These are phyloP conservation scores for Mallotus japonicus DNA, from an alignment of 441 rosid species.

Conservation along the genomic window DNA sequence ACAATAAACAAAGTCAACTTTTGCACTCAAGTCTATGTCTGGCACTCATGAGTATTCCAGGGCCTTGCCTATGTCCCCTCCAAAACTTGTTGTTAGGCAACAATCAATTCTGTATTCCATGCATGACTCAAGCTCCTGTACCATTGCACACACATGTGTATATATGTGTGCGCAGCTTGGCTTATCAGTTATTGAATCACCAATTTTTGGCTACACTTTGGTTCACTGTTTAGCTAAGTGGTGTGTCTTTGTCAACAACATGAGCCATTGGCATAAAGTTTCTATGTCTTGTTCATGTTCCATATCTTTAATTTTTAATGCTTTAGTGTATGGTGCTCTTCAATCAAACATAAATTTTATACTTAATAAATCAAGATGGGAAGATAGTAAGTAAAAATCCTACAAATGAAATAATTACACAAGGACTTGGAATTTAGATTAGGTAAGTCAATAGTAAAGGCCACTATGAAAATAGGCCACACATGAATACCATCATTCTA, in stretches of 20 bases:
- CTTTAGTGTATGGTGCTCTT: constrained; percentile 1
- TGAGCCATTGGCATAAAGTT: constrained; percentile 1
- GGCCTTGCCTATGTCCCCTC: constrained; percentile 2
- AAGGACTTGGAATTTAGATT: constrained; percentile 1
- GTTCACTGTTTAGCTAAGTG: background rate
- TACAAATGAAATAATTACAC: background rate
- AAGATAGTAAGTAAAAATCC: background rate
- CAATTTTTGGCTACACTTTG: background rate
- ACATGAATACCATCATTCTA: background rate
- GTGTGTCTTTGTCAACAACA: constrained; percentile 10
- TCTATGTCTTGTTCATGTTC: background rate
- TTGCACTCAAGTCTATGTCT: constrained; percentile 12
- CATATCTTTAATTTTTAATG: constrained; percentile 2
- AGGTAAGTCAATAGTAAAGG: background rate
- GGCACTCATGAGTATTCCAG: background rate
- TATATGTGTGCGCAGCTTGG: background rate
- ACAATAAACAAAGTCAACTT: constrained; percentile 20
- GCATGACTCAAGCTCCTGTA: constrained; percentile 3
- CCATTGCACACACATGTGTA: too few species aligned
- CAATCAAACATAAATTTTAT: background rate
- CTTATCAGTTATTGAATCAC: background rate
- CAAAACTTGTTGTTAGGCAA: constrained; percentile 15
- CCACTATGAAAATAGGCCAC: background rate
- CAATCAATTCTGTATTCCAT: background rate
- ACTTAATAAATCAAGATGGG: background rate